Evolutionary conservation across 2,329 filamentous ascomycete species (phyloP), one percentile per base, ranked within the genome.

Genomic region (Cladorrhinum sp.): DNA sequence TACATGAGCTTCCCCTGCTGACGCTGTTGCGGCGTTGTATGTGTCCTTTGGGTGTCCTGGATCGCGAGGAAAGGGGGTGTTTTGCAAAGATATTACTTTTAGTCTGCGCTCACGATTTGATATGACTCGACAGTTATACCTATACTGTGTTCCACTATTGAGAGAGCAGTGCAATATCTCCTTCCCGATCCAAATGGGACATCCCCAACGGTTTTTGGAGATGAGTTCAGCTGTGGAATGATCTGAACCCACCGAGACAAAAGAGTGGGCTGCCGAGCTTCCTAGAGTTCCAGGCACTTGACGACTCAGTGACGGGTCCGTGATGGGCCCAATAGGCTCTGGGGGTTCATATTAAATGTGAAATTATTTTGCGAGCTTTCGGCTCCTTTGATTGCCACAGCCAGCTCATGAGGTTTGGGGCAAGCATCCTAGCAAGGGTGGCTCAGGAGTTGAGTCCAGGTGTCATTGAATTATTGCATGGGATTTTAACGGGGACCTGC

Each of bases 21-120:
- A 7, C 29, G 13, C 6, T 41, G 36, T 41, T 41, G 10, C 16
- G 36, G n/a, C n/a, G n/a, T n/a, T 41, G 6, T 41, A 41, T 41
- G 36, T 41, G 36, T 41, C 10, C 36, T 13, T 41, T 13, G 5
- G 10, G 36, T 45, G 41, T 20, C 4, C 4, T 45, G 41, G 41
- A 16, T n/a, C 8, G 41, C 18, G 41, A 45, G n/a, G 41, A n/a
- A 20, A 45, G 41, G 6, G 41, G 4, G 16, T 45, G 41, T 22
- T 12, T 45, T 45, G 41, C 41, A 45, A 45, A 45, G 41, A 45
- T 49, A 48, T 41, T 58, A 41, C 49, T 63, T 55, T 57, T 63
- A 65, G 63, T 64, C 60, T 67, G 60, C 58, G 61, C 61, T 65
- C 20, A 66, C 62, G 65, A 67, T 61, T 65, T 62, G 63, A 68